These are phyloP conservation scores for Cladobotryum protrusum DNA, from an alignment of 2,329 filamentous ascomycete species.

Conservation along the genomic window DNA sequence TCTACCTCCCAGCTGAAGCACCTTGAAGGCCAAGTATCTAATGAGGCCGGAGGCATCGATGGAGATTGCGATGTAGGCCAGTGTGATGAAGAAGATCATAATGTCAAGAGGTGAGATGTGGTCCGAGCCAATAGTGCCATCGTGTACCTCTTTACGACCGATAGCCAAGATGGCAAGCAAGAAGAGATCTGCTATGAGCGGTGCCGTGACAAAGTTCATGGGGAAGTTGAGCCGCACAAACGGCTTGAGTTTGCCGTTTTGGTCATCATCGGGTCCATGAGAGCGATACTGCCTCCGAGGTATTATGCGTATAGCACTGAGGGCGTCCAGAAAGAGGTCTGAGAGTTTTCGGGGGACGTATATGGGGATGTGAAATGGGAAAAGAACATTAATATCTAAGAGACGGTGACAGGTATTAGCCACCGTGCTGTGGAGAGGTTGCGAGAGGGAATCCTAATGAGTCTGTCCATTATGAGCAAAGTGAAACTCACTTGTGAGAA, in stretches of 20 bases:
- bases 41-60: conserved; percentile 72
- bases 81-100: conserved; percentile 66
- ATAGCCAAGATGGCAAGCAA: conserved; percentile 64
- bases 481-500: conserved; percentile 58
- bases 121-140: conserved; percentile 59
- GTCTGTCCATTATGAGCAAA: not conserved
- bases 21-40: conserved; percentile 63
- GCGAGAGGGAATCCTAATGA: not conserved
- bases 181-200: conserved; percentile 64
- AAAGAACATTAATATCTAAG: conserved; percentile 61
- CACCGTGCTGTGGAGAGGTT: no score
- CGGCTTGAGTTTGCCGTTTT: conserved; percentile 24
- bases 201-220: conserved; percentile 65
- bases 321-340: conserved; percentile 35
- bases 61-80: conserved; percentile 72
- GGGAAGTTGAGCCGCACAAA: conserved; percentile 53
- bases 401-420: not conserved
- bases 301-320: conserved; percentile 44
- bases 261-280: conserved; percentile 18
- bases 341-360: conserved; percentile 48
- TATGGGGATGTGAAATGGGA: conserved; percentile 60
- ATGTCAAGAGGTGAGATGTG: conserved; percentile 66
- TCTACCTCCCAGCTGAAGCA: conserved; percentile 60
- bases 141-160: conserved; percentile 58
- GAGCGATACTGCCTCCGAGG: conserved; percentile 29